Evolutionary conservation across 768 basidiomycete genomes (phyloP).

Genomic region (Leccinum aurantiacum): DNA sequence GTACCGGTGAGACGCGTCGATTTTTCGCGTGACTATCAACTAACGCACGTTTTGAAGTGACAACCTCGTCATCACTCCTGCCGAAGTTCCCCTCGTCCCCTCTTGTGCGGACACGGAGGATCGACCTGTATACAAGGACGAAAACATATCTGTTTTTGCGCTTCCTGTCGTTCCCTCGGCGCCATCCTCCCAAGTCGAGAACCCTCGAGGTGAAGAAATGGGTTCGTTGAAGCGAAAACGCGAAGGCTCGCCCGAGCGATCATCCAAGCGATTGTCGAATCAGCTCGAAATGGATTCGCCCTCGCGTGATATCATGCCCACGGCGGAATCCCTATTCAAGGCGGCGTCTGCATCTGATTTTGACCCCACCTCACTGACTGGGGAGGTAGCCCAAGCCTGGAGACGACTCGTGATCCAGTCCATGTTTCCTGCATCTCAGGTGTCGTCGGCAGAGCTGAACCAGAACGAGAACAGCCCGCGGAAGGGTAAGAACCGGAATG

Average conservation of each 20-base stretch:
- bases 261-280: conserved; percentile 36
- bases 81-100: conserved; percentile 40
- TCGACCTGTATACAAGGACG: conserved; percentile 56
- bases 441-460: conserved; percentile 11
- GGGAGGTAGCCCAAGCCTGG: conserved; percentile 54
- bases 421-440: conserved; percentile 59
- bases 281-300: background rate
- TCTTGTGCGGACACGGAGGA: conserved; percentile 25
- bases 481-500: conserved; percentile 11
- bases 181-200: background rate
- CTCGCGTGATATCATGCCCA: background rate
- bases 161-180: conserved; percentile 46
- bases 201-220: background rate
- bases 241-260: conserved; percentile 35
- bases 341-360: conserved; percentile 29
- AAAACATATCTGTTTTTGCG: conserved; percentile 63
- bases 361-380: conserved; percentile 35
- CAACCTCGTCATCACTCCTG: conserved; percentile 45
- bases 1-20: conserved; percentile 47
- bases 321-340: conserved; percentile 18
- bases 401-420: conserved; percentile 46
- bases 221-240: conserved; percentile 44
- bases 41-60: conserved; percentile 39
- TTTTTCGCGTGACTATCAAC: background rate
- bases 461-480: conserved; percentile 14